Evolutionary conservation across 352 stramenopile species (phyloP), one percentile per base, ranked within the genome.

Genomic region (Peronospora tabacina): DNA sequence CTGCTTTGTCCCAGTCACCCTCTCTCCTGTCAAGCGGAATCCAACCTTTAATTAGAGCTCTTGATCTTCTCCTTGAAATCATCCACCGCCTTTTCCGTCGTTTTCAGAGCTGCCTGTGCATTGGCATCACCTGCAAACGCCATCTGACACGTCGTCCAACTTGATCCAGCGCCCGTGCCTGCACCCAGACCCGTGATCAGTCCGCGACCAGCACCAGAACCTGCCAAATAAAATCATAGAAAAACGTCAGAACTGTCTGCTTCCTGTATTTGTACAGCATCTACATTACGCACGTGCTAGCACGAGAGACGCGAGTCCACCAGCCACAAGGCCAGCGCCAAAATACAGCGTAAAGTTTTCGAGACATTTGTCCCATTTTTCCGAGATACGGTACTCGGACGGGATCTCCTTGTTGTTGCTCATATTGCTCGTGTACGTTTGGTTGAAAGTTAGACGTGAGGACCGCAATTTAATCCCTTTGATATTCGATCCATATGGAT

Each of bases 311-410:
- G 82, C 83, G 64, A 93, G 70, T 17, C 82, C 82, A 39, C 82
- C 82, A 33, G 79, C 82, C 32, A 93, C 79, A 35, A 90, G 77
- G 15, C 82, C 82, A 24, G 77, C 77, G 2, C 69, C 70, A 66
- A 93, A 93, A 71, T 93, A 81, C 35, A 93, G 78, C 52, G 80
- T 71, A 44, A 93, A 93, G 66, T 90, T 93, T 63, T 93, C 82
- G 32, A 93, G 66, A 47, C 82, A 93, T 66, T 90, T 90, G 73
- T 93, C 82, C 82, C 82, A 93, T 61, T 93, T 93, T 68, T 93
- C 82, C 20, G 82, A 93, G 70, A 93, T 90, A 58, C 75, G 74
- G 75, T 87, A 93, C 72, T 93, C 82, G 40, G 82, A 93, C 61
- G 82, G 82, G 64, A 87, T 89, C 48, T 64, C 60, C 43, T 79